phyloP scores from a whole-genome alignment of 2,329 filamentous ascomycete genomes.

The Colletotrichum camelliae region DNA sequence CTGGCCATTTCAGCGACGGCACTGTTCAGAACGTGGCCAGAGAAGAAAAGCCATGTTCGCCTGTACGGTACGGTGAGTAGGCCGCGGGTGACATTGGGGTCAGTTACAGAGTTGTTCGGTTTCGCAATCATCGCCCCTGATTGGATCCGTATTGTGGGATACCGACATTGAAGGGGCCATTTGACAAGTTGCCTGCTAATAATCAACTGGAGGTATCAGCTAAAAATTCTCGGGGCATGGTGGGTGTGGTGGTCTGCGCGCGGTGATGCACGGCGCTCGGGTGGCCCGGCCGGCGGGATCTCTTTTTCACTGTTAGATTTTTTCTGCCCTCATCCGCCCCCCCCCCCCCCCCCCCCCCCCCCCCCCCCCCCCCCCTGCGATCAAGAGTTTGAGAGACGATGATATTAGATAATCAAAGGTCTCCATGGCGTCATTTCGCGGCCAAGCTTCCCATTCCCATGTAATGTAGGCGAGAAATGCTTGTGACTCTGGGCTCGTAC shows the following conservation, averaged over 20 bases:
- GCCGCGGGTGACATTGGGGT: neutral
- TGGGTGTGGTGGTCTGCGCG: neutral
- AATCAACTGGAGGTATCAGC: neutral
- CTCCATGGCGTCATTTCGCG: neutral
- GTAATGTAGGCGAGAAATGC: neutral
- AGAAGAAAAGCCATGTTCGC: neutral
- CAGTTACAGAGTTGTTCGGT: slow-evolving; percentile 2
- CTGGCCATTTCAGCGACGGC: neutral
- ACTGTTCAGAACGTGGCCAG: neutral
- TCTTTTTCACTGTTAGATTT: neutral
- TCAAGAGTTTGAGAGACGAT: neutral
- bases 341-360: neutral
- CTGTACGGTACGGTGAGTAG: neutral
- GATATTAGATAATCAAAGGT: neutral
- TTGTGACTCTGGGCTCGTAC: neutral
- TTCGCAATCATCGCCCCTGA: neutral
- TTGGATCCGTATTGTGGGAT: slow-evolving; percentile 3
- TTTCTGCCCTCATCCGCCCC: neutral
- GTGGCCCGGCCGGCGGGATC: neutral
- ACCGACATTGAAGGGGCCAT: neutral
- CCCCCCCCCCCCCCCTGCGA: neutral
- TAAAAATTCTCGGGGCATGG: neutral
- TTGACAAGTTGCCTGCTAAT: neutral
- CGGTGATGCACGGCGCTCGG: neutral
- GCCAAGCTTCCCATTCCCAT: neutral